Evolutionary conservation across 139 green algal genomes (phyloP).

Genomic region (Limnomonas spitsbergensis): DNA sequence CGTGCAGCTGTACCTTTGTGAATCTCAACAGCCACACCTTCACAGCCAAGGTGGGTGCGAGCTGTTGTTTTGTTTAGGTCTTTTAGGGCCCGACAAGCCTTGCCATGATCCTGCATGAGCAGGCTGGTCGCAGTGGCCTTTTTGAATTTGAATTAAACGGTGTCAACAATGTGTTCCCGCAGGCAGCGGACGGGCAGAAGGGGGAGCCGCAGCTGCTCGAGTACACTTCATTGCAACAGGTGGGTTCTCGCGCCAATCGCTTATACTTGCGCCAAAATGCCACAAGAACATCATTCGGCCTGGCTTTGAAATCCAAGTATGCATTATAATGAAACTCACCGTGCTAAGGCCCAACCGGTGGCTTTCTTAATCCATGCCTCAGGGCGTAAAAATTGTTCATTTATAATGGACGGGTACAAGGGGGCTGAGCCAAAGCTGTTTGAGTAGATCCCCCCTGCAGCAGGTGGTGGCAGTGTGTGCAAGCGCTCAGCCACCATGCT

Average conservation of each 20-base stretch:
- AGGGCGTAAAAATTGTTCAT: too few species aligned
- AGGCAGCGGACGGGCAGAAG: slow-evolving; percentile 1
- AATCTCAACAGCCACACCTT: slow-evolving; percentile 69
- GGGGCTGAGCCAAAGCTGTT: too few species aligned
- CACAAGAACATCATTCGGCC: neutral
- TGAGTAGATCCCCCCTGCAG: too few species aligned
- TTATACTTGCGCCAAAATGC: neutral
- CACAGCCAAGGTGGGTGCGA: slow-evolving; percentile 38
- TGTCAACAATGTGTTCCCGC: neutral
- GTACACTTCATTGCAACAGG: neutral
- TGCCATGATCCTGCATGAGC: neutral
- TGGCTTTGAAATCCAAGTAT: neutral
- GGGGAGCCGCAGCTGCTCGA: neutral
- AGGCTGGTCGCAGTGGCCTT: neutral
- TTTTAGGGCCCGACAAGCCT: neutral
- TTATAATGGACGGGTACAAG: too few species aligned
- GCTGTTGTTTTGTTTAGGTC: neutral
- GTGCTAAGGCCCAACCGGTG: too few species aligned
- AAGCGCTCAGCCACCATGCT: too few species aligned
- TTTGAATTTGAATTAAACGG: slow-evolving; percentile 2
- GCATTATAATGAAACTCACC: neutral
- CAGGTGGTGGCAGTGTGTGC: too few species aligned
- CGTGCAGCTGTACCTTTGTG: slow-evolving; percentile 61
- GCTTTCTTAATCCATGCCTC: too few species aligned
- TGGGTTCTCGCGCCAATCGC: neutral